Base-by-base conservation (phyloP, 805 yeast genomes). In the Sugiyamaella floridensis region DNA sequence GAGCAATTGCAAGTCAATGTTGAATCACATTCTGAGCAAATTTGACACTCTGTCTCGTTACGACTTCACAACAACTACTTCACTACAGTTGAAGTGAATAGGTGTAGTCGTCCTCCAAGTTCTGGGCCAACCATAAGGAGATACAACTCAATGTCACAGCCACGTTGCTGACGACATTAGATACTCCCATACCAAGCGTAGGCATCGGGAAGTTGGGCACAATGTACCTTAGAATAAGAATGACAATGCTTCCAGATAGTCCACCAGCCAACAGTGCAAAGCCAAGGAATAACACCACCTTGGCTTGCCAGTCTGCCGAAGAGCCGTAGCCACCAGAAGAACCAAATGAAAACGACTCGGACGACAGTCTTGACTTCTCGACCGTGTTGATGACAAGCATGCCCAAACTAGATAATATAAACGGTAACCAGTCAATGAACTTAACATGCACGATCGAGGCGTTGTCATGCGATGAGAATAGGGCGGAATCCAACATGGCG, bases 381-480 rank as follows among this genome's bases (percentile, higher is more conserved):
- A 85, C 83, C 29, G 85, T 77, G 60, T 84, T 85, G 57, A 85
- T 71, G 45, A 89, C 83, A 43, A 90, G 72, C 88, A 90, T 90
- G 1, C 99, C 99, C 37, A 89, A 67, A 0, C 95, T 81, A 6
- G 95, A 83, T 60, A 97, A 86, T 28, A 92, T 77, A 58, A 86
- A 82, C 3, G 99, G 99, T 49, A 93, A 81, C 99, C 99, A 92
- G 71, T 92, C 99, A 42, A 88, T 84, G 64, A 92, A 87, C 4
- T 92, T 82, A 28, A 93, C 88, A 66, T 92, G 97, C 6, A 89
- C 88, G 44, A 75, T 74, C 0, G 96, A 85, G 0, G 89, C 96
- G 72, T 92, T 92, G 47, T 83, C 84, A 15, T 89, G 85, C 58
- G 81, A 83, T 44, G 95, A 85, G 69, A 81, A 92, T 37, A 93